phyloP scores from a whole-genome alignment of 192 early-diverging fungal genomes.

The Rhizoclosmatium globosum region DNA sequence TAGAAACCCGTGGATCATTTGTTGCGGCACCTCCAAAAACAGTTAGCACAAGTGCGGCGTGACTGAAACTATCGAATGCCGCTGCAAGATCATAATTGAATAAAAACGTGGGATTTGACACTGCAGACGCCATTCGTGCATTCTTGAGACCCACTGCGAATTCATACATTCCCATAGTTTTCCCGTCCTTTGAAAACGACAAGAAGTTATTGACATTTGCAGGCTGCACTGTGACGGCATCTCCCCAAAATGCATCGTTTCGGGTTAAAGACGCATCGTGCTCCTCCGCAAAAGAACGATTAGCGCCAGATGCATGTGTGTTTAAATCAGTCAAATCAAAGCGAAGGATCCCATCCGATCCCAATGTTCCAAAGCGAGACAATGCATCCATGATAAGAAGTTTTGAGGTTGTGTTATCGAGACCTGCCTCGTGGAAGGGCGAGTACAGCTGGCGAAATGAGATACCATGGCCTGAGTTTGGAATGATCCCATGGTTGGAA shows the following conservation, averaged over 20 bases:
- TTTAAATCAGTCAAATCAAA: conserved; percentile 3
- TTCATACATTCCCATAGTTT: not conserved
- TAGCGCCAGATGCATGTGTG: not conserved
- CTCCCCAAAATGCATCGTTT: not conserved
- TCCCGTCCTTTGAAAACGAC: not conserved
- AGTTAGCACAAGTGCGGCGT: not conserved
- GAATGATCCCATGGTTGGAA: not conserved
- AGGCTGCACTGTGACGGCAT: not conserved
- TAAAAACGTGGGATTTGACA: not conserved
- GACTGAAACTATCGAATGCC: not conserved
- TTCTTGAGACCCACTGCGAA: not conserved
- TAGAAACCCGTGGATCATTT: not conserved
- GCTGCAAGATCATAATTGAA: not conserved
- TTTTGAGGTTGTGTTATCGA: not conserved
- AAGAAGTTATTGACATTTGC: not conserved
- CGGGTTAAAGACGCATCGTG: conserved; percentile 12
- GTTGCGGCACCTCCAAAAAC: not conserved
- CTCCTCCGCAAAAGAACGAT: not conserved
- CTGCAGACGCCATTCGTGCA: not conserved
- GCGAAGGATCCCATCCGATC: not conserved
- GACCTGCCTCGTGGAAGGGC: not conserved
- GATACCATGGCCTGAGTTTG: not conserved
- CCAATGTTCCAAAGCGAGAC: not conserved
- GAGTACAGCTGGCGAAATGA: not conserved
- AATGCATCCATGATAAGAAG: not conserved